These are phyloP conservation scores for Endocarpon pusillum DNA, from an alignment of 495 filamentous ascomycete genomes.

Conservation along the genomic window DNA sequence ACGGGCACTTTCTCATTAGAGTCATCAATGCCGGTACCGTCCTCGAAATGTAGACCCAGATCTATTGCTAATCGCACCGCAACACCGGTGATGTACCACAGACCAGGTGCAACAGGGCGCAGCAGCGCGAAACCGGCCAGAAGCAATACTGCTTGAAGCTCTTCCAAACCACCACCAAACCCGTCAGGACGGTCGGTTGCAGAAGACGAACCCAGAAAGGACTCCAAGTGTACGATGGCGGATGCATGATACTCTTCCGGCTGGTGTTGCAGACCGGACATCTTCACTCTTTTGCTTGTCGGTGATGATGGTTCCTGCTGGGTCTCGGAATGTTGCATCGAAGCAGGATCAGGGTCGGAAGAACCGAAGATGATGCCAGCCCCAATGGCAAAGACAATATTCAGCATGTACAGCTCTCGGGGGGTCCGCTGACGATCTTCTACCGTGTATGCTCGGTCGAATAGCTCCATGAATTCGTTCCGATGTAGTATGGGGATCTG, in stretches of 20 bases:
- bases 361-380: constrained; percentile 67
- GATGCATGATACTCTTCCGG: constrained; percentile 94
- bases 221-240: constrained; percentile 79
- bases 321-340: constrained; percentile 10
- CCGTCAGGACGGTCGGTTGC: constrained; percentile 36
- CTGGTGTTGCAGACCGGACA: constrained; percentile 53
- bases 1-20: no score
- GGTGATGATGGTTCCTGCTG: constrained; percentile 20
- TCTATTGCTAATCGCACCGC: constrained; percentile 82
- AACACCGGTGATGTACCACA: constrained; percentile 96
- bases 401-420: constrained; percentile 76
- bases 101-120: constrained; percentile 74
- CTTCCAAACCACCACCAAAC: constrained; percentile 67
- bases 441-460: constrained; percentile 58
- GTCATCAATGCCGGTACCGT: constrained; percentile 52
- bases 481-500: constrained; percentile 86
- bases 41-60: constrained; percentile 83
- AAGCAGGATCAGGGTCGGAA: constrained; percentile 23
- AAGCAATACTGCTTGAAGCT: constrained; percentile 79
- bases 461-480: constrained; percentile 68
- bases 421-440: constrained; percentile 54
- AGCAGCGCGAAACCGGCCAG: constrained; percentile 83
- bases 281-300: constrained; percentile 30
- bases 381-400: constrained; percentile 96
- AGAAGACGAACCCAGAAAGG: constrained; percentile 55